Conservation (phyloP, 2,329 filamentous ascomycete species). For the Diaporthe capsici region DNA sequence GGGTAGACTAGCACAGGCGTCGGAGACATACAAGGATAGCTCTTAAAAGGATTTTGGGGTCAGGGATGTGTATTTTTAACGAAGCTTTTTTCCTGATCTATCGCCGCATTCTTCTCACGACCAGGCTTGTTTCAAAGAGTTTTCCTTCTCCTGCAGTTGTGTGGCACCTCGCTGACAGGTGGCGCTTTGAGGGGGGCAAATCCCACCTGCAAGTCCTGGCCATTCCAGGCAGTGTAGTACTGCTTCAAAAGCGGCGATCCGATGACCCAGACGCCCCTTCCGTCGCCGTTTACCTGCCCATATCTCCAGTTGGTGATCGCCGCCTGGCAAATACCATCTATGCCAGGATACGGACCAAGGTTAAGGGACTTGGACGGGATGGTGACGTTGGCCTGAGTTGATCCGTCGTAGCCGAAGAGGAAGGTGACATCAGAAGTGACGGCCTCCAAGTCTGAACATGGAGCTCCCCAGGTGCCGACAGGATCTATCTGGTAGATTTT, state of each 20-base stretch:
- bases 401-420: slow-evolving; percentile 45
- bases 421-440: slow-evolving; percentile 49
- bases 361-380: slow-evolving; percentile 48
- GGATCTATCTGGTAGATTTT: slow-evolving; percentile 49
- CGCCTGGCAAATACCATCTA: slow-evolving; percentile 48
- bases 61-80: neutral
- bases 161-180: neutral
- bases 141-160: neutral
- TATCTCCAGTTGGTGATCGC: slow-evolving; percentile 45
- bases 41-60: neutral
- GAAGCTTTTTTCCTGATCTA: neutral
- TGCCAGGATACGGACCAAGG: slow-evolving; percentile 49
- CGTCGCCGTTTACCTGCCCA: slow-evolving; percentile 36
- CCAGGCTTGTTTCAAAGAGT: too few species aligned
- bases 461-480: slow-evolving; percentile 51
- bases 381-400: slow-evolving; percentile 45
- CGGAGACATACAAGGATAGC: neutral
- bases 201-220: slow-evolving; percentile 47
- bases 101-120: neutral
- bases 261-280: slow-evolving; percentile 47
- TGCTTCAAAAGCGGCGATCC: slow-evolving; percentile 52
- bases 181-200: slow-evolving; percentile 38
- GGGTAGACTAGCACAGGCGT: neutral
- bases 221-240: slow-evolving; percentile 53
- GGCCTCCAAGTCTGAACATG: slow-evolving; percentile 47